Evolutionary conservation across 2,329 filamentous ascomycete genomes (phyloP), one percentile per base, ranked within the genome.

Genomic region (Talaromyces sp.): DNA sequence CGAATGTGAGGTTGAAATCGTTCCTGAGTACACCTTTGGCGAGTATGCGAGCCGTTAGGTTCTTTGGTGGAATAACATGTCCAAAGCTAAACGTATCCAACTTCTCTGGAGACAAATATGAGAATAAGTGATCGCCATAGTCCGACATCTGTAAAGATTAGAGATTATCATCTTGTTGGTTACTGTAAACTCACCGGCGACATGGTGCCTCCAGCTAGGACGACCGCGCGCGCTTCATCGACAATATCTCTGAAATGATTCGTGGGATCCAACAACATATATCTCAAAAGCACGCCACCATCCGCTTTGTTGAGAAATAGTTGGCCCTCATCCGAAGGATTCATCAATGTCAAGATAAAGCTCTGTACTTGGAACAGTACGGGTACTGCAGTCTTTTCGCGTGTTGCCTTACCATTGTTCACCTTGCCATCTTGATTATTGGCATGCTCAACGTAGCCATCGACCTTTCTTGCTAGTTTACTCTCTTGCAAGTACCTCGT

Each of bases 141-240:
- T 98, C 95, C 27, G 89, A 86, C 81, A 98, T 96, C 77, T 85
- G 66, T 31, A 31, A 62, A 59, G 17, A 69, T 64, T 19, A 49
- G 27, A 31, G 22, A 49, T 31, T n/a, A 45, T 41, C 45, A 4
- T 31, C 5, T 43, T 15, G 15, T 45, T 11, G 27, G 25, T 59
- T n/a, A 4, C 11, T n/a, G 2, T 15, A 52, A 25, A 72, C 79
- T 72, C 74, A 86, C 84, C 0, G 95, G 95, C 2, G 95, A 96
- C 95, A 99, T 98, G 31, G 95, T 99, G 25, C 95, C 95, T 65
- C 95, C 95, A 0, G 93, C 95, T 3, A 99, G 82, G 49, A 99
- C 90, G 3, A 99, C 90, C 1, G 94, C 91, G 65, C 93, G 85
- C 0, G 95, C 92, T 67, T 90, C 88, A 35, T 91, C 88, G 1